A percentile compares a stretch with the other conserved stretches of the same genome.
phyloP scores from a whole-genome alignment of 768 basidiomycete genomes.

The Xerocomus brunneocitrinus region DNA sequence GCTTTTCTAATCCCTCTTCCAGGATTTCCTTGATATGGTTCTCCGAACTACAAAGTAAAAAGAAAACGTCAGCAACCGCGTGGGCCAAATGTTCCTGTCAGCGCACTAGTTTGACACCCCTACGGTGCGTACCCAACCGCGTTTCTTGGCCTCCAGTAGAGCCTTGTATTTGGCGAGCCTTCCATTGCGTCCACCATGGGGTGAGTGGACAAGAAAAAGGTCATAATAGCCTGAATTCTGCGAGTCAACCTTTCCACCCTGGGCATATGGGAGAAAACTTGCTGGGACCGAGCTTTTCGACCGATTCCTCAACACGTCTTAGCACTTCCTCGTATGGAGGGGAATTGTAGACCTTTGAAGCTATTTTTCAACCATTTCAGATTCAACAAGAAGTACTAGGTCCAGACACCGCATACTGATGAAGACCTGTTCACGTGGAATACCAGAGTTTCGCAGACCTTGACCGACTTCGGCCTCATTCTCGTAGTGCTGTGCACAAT shows the following conservation, averaged over 20 bases:
- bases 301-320: slow-evolving; percentile 17
- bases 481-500: slow-evolving; percentile 21
- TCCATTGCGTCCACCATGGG: slow-evolving; percentile 34
- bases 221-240: slow-evolving; percentile 38
- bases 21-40: slow-evolving; percentile 25
- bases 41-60: slow-evolving; percentile 15
- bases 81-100: not conserved
- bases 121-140: slow-evolving; percentile 35
- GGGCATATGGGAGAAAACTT: not conserved
- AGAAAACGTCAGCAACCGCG: not conserved
- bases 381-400: not conserved
- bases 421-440: slow-evolving; percentile 28
- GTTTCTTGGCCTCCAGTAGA: slow-evolving; percentile 31
- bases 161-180: slow-evolving; percentile 40
- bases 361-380: slow-evolving; percentile 9
- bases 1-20: slow-evolving; percentile 23
- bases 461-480: slow-evolving; percentile 27
- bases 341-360: slow-evolving; percentile 16
- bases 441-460: slow-evolving; percentile 19
- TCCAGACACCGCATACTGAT: slow-evolving; percentile 21
- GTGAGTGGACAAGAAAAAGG: slow-evolving; percentile 45
- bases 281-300: slow-evolving; percentile 21
- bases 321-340: slow-evolving; percentile 16
- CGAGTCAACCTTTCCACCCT: not conserved
- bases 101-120: slow-evolving; percentile 49